These are phyloP conservation scores for Xylaria longipes DNA, from an alignment of 495 filamentous ascomycete genomes.

Conservation along the genomic window DNA sequence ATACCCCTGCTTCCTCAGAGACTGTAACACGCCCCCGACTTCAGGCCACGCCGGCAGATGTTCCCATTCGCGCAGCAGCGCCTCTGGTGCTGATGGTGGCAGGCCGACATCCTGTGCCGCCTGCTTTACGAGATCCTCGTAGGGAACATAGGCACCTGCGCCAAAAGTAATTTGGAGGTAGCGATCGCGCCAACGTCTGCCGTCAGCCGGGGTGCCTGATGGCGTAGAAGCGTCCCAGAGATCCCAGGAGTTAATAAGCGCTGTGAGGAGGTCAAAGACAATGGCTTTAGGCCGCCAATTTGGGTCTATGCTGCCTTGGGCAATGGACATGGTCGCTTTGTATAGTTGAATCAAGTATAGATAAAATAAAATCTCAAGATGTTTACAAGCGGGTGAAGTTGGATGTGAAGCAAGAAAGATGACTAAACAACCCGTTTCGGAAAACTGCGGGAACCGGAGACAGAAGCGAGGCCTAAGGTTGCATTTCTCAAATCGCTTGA, in stretches of 20 bases:
- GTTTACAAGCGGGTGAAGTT: neutral
- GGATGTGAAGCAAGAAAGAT: neutral
- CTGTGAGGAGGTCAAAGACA: constrained; percentile 46
- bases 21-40: constrained; percentile 24
- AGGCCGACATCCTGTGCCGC: constrained; percentile 38
- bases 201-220: constrained; percentile 21
- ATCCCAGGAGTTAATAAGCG: constrained; percentile 43
- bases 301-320: neutral
- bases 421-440: neutral
- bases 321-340: neutral
- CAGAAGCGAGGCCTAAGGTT: neutral
- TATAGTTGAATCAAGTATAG: neutral
- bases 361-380: neutral
- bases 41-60: constrained; percentile 43
- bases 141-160: constrained; percentile 39
- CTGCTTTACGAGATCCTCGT: constrained; percentile 39
- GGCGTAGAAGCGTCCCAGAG: constrained; percentile 41
- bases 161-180: constrained; percentile 43
- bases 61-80: constrained; percentile 37
- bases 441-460: neutral
- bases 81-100: constrained; percentile 30
- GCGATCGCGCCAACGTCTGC: constrained; percentile 36
- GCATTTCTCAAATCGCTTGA: neutral
- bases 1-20: constrained; percentile 33
- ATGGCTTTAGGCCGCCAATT: constrained; percentile 40